Evolutionary conservation across 768 basidiomycete species (phyloP), one percentile per base, ranked within the genome.

Genomic region (Leucocoprinus birnbaumii): DNA sequence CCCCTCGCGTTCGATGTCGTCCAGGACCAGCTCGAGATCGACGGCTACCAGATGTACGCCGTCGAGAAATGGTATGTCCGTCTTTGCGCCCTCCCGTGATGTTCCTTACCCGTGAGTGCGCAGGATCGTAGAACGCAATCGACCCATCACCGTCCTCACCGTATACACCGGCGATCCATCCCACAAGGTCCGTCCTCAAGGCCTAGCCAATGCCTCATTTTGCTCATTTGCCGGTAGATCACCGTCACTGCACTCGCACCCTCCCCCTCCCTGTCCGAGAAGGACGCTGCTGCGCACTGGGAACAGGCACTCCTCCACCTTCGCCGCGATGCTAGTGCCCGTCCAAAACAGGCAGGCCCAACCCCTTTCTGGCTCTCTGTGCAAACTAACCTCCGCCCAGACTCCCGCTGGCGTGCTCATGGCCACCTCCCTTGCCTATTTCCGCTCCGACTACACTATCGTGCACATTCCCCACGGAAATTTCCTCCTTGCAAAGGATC

Each of bases 391-490:
- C 38, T n/a, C 25, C 35, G 25, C 34, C 10, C 56, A 87, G 80
- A 90, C 84, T 9, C 75, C 79, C 13, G 71, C 84, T 51, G 91
- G 91, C 47, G 70, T 78, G 22, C 75, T 94, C 62, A 84, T 93
- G 82, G 82, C 84, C 53, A 94, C 91, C 24, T 92, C 90, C 10
- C 80, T 94, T 24, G 88, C 89, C 42, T 86, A 89, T 73, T 94
- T 94, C 66, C 88, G 88, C 53, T 91, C 90, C 1, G 91, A 93
- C 73, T 89, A 84, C 66, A 89, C 89, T 53, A 91, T 93, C 57
- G 87, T 93, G 27, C 85, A 81, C 56, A 83, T 94, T 50, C 89
- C 89, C 0, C 70, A 76, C 43, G 91, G 87, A 34, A 75, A 86
- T 66, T 89, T 85, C 68, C 75, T 80, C 18, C 76, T 78, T 37